A percentile compares a stretch with the other conserved stretches of the same genome.
Evolutionary conservation across 495 filamentous ascomycete genomes (phyloP).

Genomic region (Tuber magnatum): DNA sequence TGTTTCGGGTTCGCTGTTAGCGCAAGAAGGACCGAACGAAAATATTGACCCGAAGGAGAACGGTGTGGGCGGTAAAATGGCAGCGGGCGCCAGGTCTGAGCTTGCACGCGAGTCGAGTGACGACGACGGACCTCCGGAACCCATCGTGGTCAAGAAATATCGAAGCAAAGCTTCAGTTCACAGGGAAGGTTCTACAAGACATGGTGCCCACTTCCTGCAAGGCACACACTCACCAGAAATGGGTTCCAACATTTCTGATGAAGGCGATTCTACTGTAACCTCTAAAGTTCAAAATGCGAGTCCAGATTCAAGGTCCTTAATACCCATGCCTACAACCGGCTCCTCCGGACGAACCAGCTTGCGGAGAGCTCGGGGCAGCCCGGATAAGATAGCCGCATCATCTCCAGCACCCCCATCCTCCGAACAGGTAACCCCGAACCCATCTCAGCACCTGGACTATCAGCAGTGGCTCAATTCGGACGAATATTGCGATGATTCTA

Average conservation of each 20-base stretch:
- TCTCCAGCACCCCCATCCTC: constrained; percentile 1
- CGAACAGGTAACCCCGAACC: constrained; percentile 2
- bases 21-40: constrained; percentile 6
- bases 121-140: background rate
- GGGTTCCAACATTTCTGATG: background rate
- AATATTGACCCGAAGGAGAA: constrained; percentile 18
- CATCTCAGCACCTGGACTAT: constrained; percentile 7
- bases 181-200: background rate
- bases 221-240: background rate
- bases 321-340: background rate
- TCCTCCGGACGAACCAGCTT: background rate
- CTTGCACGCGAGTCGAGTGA: background rate
- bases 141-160: constrained; percentile 1
- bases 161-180: background rate
- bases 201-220: background rate
- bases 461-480: constrained; percentile 27
- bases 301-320: background rate
- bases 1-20: background rate
- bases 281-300: background rate
- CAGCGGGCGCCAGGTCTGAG: background rate
- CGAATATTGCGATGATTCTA: constrained; percentile 10
- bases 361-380: constrained; percentile 6
- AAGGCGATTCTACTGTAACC: background rate
- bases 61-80: background rate
- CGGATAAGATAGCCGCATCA: background rate